Base-by-base conservation (phyloP, 768 basidiomycete genomes). In the Rubroboletus satanas region DNA sequence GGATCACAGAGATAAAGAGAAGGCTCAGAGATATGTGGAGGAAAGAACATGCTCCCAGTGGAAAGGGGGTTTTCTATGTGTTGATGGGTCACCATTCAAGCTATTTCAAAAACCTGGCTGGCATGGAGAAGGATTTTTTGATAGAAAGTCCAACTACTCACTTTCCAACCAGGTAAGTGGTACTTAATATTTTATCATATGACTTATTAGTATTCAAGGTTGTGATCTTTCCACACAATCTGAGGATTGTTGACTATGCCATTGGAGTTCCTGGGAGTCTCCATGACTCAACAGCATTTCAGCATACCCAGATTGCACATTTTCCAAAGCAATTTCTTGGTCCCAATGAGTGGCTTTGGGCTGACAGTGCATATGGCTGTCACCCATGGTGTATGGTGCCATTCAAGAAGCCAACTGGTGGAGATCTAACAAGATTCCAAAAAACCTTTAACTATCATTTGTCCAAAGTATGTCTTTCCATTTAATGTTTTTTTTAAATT, bases 341-440 rank as follows among this genome's bases (percentile, higher is more conserved):
- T 0, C 17, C 14, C 12, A 23, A 44, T 35, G 60, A 64, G 32
- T 66, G 60, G 54, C 15, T 62, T 21, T 66, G 62, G 65, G 57
- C 55, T 21, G 60, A 66, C 29, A 47, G 39, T 37, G 63, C 61
- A 33, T 62, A 65, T 51, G 12, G 7, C 2, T 55, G 36, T 8
- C 47, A 56, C 7, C 32, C 56, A 35, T 70, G 65, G 69, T 70
- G 59, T 56, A 9, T 71, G 1, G 45, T 62, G 5, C 66, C 69
- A 11, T 71, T 66, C 51, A 71, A 66, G 21, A 49, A 44, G 51
- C 61, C 65, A 33, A 35, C 42, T 11, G 41, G 28, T 2, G 60
- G 58, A 7, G 41, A 38, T 9, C 44, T 71, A 15, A 54, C 56
- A 14, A 26, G 18, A 2, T 43, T 54, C 42, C 62, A 69, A 12